Base-by-base conservation (phyloP, 1,284 basidiomycete species). In the Pyrrhoderma lamaoense region DNA sequence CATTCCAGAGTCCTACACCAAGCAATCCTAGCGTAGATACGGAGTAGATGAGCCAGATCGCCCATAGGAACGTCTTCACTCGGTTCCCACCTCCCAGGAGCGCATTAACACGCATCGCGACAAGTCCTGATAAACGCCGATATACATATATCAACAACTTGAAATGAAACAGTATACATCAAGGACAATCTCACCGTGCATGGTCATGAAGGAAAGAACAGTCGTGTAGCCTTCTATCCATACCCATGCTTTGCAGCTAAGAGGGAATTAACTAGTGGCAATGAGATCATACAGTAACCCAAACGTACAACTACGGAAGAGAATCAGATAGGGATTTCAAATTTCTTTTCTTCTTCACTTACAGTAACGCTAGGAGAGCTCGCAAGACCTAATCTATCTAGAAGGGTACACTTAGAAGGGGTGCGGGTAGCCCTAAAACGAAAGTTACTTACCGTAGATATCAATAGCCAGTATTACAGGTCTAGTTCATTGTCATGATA, bases 101-200 rank as follows among this genome's bases (percentile, higher is more conserved):
- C 13, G 54, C 54, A 22, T 56, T 40, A 8, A 56, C 54, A 37
- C 54, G 54, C 54, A 56, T 56, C 13, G 54, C 54, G 21, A 56
- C 54, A 35, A 56, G 47, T 21, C 45, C 54, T 56, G 23, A 34
- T 14, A 14, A 9, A 16, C 22, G 31, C 31, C 18, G 14, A n/a
- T 40, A 22, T 27, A 21, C 27, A 1, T 31, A 39, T 8, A 25
- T 14, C 35, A n/a, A 45, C 23, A 11, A 35, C 25, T 39, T 18
- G 21, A 43, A 43, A 19, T 38, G 16, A 8, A 18, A 16, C 9
- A 31, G 11, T 11, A 31, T 11, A 5, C 5, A 11, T 5, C 27
- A 31, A 31, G 3, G 3, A 38, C 23, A 44, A 14, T 38, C 54
- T 8, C 25, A 56, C 54, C 54, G 27, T 56, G 54, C 50, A 56